A percentile compares a stretch with the other conserved stretches of the same genome.
These are phyloP conservation scores for Magnaporthales sp. DNA, from an alignment of 2,329 filamentous ascomycete species.

Conservation along the genomic window DNA sequence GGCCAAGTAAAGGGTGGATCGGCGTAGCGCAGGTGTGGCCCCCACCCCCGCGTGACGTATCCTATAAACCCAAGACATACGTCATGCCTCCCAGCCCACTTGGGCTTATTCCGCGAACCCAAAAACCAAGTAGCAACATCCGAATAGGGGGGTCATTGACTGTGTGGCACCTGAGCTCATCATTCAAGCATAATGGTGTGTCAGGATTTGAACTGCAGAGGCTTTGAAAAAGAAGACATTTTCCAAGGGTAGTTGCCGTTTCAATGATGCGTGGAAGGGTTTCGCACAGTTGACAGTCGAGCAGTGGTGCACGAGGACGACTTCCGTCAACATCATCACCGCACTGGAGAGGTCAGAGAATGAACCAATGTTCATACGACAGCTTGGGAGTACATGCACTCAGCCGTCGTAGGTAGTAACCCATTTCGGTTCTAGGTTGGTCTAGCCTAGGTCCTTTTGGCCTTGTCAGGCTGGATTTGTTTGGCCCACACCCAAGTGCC, in stretches of 20 bases:
- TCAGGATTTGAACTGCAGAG: background rate
- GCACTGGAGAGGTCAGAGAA: background rate
- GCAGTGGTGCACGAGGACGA: background rate
- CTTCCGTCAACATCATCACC: background rate
- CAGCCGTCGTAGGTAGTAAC: background rate
- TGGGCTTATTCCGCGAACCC: background rate
- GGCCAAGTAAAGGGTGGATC: background rate
- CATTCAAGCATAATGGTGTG: too few species aligned
- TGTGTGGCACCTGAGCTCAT: background rate
- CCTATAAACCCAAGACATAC: conserved; percentile 1
- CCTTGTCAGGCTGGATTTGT: background rate
- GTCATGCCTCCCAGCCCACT: conserved; percentile 1
- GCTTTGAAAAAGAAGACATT: background rate
- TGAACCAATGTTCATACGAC: background rate
- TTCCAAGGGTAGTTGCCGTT: background rate
- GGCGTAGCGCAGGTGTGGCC: background rate
- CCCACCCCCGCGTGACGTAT: conserved; percentile 1
- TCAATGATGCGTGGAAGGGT: background rate
- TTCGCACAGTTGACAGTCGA: background rate
- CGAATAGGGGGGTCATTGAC: background rate
- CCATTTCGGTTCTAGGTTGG: background rate
- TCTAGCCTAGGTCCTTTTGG: background rate
- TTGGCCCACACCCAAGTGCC: background rate
- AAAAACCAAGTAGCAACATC: background rate
- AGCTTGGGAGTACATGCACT: background rate